These are phyloP conservation scores for Magnolia kwangsiensis DNA, from an alignment of 164 flowering plant genomes.

Conservation along the genomic window DNA sequence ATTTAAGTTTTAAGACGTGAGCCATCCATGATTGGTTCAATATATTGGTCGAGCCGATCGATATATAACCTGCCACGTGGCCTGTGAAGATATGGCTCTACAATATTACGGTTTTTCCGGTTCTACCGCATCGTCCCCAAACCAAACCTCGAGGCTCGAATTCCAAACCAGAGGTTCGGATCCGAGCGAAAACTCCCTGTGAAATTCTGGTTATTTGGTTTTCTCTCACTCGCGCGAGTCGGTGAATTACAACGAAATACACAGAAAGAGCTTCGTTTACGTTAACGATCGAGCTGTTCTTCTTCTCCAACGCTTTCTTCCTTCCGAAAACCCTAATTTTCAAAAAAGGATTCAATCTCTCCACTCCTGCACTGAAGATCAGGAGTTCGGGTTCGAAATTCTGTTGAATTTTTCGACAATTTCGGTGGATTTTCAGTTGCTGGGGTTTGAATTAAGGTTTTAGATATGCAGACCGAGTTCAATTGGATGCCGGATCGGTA, in stretches of 20 bases:
- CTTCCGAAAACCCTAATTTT: slow-evolving; percentile 7
- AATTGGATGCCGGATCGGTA: slow-evolving; percentile 19
- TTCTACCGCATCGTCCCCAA: neutral
- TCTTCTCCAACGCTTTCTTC: neutral
- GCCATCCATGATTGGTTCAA: too few species aligned
- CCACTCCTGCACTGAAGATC: neutral
- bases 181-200: neutral
- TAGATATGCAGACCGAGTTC: slow-evolving; percentile 16
- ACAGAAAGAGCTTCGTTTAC: neutral
- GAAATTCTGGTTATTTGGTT: neutral
- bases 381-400: neutral
- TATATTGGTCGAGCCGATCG: too few species aligned
- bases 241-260: slow-evolving; percentile 1
- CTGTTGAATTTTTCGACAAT: neutral
- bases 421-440: slow-evolving; percentile 5
- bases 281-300: slow-evolving; percentile 10
- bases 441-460: slow-evolving; percentile 18
- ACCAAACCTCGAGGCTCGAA: slow-evolving; percentile 5
- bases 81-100: too few species aligned
- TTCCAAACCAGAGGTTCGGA: slow-evolving; percentile 11
- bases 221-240: neutral
- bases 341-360: neutral
- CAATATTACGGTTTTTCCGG: neutral
- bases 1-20: too few species aligned
- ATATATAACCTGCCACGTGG: too few species aligned